Percentiles rank a stretch among this genome's conserved stretches.
Evolutionary conservation across 2,329 filamentous ascomycete genomes (phyloP).

Genomic region (Phialemonium atrogriseum): DNA sequence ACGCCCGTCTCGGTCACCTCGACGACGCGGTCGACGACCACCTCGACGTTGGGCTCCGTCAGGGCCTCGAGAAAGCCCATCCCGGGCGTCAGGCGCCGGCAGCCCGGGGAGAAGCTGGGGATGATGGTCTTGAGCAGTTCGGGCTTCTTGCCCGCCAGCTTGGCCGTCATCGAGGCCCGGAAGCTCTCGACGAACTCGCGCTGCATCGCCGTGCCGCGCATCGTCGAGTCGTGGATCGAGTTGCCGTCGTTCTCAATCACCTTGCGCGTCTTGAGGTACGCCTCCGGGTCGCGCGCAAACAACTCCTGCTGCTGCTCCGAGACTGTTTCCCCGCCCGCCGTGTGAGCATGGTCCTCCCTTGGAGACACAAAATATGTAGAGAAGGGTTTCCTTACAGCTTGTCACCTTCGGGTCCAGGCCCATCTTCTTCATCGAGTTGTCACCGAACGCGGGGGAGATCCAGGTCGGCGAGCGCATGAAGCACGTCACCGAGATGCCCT

Average conservation of each 20-base stretch:
- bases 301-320: constrained; percentile 26
- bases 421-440: constrained; percentile 31
- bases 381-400: constrained; percentile 23
- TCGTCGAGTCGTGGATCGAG: constrained; percentile 30
- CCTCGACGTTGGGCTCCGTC: constrained; percentile 29
- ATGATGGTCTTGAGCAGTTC: constrained; percentile 33
- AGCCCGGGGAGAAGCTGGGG: constrained; percentile 34
- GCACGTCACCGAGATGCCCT: constrained; percentile 31
- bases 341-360: too few relatives aligned
- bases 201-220: constrained; percentile 27
- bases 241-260: constrained; percentile 34
- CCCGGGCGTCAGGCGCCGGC: constrained; percentile 35
- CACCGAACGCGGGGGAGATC: constrained; percentile 39
- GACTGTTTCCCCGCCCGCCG: constrained; percentile 25
- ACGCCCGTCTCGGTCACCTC: constrained; percentile 27
- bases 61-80: constrained; percentile 37
- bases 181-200: constrained; percentile 21
- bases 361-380: too few relatives aligned
- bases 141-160: constrained; percentile 33
- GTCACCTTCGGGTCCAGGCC: constrained; percentile 29
- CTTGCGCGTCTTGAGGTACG: constrained; percentile 32
- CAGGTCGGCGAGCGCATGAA: constrained; percentile 42
- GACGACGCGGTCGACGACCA: constrained; percentile 24
- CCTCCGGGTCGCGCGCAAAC: constrained; percentile 27
- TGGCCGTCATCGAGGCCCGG: constrained; percentile 27